These are phyloP conservation scores for Tetrastigma voinierianum DNA, from an alignment of 164 flowering plant genomes.

Conservation along the genomic window DNA sequence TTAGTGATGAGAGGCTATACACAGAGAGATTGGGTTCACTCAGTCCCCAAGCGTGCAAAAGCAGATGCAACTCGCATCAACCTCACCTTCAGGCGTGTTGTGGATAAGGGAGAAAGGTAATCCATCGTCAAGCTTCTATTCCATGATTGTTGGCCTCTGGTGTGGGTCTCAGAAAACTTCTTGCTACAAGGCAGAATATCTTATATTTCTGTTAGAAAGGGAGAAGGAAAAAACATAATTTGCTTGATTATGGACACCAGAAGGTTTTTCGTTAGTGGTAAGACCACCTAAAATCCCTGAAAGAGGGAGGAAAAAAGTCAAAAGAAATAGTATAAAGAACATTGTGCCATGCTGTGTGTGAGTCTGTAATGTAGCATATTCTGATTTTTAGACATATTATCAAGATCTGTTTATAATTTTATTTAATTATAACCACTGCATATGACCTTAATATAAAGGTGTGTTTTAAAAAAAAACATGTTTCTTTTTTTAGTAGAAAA, in stretches of 20 bases:
- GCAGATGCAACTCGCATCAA: slow-evolving; percentile 71
- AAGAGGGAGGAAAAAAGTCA: too few species aligned
- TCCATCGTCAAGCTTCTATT: background rate
- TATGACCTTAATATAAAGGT: too few species aligned
- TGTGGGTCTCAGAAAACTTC: background rate
- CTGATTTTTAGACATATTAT: too few species aligned
- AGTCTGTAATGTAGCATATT: too few species aligned
- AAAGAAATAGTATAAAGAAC: too few species aligned
- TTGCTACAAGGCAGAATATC: background rate
- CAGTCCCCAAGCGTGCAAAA: slow-evolving; percentile 84
- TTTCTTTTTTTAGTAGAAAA: too few species aligned
- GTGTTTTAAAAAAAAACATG: too few species aligned
- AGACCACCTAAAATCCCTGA: too few species aligned
- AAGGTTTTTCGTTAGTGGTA: too few species aligned
- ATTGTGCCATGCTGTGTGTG: too few species aligned
- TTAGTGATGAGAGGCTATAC: slow-evolving; percentile 84
- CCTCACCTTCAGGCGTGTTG: slow-evolving; percentile 81
- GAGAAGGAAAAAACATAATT: background rate
- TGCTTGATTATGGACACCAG: background rate
- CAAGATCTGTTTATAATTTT: too few species aligned
- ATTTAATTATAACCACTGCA: too few species aligned
- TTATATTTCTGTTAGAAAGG: background rate
- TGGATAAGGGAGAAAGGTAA: background rate
- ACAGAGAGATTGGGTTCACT: slow-evolving; percentile 87
- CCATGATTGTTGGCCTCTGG: background rate